Evolutionary conservation across 2,329 filamentous ascomycete genomes (phyloP).

Genomic region (Incumbomyces lentus): DNA sequence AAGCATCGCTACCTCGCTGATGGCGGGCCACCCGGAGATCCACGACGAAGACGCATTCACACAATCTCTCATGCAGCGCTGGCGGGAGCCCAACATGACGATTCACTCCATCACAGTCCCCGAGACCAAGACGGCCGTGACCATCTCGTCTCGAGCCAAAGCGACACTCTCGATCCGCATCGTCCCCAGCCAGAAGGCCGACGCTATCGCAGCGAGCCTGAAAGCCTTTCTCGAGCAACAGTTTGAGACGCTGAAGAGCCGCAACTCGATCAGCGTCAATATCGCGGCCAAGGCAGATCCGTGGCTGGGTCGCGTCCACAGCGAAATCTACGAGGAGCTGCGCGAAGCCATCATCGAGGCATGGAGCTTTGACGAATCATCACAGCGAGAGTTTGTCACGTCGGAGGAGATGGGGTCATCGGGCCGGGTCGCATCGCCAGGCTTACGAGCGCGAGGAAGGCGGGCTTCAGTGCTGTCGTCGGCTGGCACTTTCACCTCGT

Average conservation of each 20-base stretch:
- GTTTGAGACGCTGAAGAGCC: conserved; percentile 65
- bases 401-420: conserved; percentile 22
- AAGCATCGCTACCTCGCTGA: conserved; percentile 68
- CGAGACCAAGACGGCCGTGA: conserved; percentile 73
- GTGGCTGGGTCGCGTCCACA: conserved; percentile 86
- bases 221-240: conserved; percentile 57
- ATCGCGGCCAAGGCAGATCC: conserved; percentile 93
- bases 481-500: conserved; percentile 16
- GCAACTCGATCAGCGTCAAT: conserved; percentile 68
- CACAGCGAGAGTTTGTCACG: conserved; percentile 22
- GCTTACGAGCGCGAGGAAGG: conserved; percentile 19
- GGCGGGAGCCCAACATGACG: conserved; percentile 89
- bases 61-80: conserved; percentile 77
- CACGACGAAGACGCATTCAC: conserved; percentile 61
- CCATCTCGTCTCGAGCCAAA: conserved; percentile 82
- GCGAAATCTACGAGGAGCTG: conserved; percentile 81
- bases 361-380: conserved; percentile 49
- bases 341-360: conserved; percentile 75
- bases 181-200: conserved; percentile 84
- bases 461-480: conserved; percentile 31
- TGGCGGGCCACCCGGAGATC: conserved; percentile 58
- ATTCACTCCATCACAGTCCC: conserved; percentile 90
- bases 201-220: conserved; percentile 60
- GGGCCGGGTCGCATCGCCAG: conserved; percentile 5
- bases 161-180: conserved; percentile 82